Percentiles rank a stretch among this genome's conserved stretches.
phyloP scores from a whole-genome alignment of 768 basidiomycete genomes.

The Pleurotus platypus region DNA sequence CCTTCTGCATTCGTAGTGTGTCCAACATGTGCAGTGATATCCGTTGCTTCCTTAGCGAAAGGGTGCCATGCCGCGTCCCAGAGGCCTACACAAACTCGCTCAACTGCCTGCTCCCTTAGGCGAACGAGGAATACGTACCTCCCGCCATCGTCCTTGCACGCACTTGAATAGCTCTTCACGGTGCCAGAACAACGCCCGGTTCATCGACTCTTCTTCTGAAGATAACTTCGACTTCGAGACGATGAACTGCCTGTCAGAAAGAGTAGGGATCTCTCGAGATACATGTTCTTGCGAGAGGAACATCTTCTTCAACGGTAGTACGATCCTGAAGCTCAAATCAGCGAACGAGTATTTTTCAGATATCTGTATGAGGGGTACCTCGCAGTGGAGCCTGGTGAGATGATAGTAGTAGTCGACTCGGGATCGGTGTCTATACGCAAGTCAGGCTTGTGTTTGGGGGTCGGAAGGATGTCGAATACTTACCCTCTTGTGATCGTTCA shows the following conservation, averaged over 20 bases:
- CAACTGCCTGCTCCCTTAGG: no score
- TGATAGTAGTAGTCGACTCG: conserved; percentile 47
- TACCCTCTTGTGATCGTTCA: conserved; percentile 62
- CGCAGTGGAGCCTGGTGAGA: conserved; percentile 86
- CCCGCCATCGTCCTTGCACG: conserved; percentile 76
- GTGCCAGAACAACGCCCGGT: conserved; percentile 94
- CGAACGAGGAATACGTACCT: conserved; percentile 47
- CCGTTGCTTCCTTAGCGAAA: conserved; percentile 75
- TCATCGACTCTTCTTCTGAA: conserved; percentile 51
- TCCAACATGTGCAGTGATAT: conserved; percentile 81
- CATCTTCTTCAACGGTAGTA: conserved; percentile 73
- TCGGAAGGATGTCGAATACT: conserved; percentile 1
- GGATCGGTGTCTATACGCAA: conserved; percentile 31
- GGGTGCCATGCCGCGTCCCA: conserved; percentile 68
- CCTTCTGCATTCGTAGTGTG: conserved; percentile 64
- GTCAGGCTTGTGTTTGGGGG: no score
- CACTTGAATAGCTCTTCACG: conserved; percentile 78
- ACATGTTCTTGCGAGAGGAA: conserved; percentile 53
- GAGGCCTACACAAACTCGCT: conserved; percentile 52
- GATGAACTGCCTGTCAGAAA: conserved; percentile 90
- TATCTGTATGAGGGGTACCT: conserved; percentile 44
- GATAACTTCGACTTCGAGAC: conserved; percentile 71
- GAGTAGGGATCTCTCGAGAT: conserved; percentile 72
- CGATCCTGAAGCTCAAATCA: conserved; percentile 37
- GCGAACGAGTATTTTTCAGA: neutral